Base-by-base conservation (phyloP, 768 basidiomycete species). In the Russula vinacea region DNA sequence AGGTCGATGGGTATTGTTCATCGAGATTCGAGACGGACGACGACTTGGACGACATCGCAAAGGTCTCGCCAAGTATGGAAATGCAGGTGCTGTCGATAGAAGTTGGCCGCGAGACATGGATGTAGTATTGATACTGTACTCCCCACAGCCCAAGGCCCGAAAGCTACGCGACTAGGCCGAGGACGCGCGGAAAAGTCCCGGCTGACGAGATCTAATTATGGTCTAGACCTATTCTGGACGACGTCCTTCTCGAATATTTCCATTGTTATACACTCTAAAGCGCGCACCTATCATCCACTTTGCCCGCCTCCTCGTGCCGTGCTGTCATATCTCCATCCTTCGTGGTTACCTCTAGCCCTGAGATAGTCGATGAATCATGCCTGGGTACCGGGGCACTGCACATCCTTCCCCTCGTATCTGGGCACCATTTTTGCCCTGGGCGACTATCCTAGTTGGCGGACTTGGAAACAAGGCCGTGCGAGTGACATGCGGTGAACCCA, bases 381-480 rank as follows among this genome's bases (percentile, higher is more conserved):
- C 13, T 47, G 16, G 19, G 24, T 26, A 32, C 50, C 9, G 19
- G 47, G 26, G 1, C 16, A 26, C 33, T 8, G 50, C 33, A 50
- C 50, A 19, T 14, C 32, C 35, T 44, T 32, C 32, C 32, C 9
- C 45, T 47, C 11, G 10, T 24, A 35, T 47, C 45, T 13, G n/a
- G 10, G n/a, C 22, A 47, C 45, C 11, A 4, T 47, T 47, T 22
- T 22, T 2, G 39, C 10, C 3, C 29, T 29, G 50, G 56, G 53
- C 60, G 24, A 64, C 50, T 63, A 63, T 53, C 56, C 24, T 22
- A 47, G 16, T n/a, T 53, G 35, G 62, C 57, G 57, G 62, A 64
- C 62, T 64, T 64, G 62, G 51, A 63, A 58, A 53, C 51, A n/a
- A 64, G 44, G 51, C 60, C 42, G 57, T 57, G 62, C 50, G 56